Evolutionary conservation across 352 stramenopile genomes (phyloP), one percentile per base, ranked within the genome.

Genomic region (Pythium oligandrum): DNA sequence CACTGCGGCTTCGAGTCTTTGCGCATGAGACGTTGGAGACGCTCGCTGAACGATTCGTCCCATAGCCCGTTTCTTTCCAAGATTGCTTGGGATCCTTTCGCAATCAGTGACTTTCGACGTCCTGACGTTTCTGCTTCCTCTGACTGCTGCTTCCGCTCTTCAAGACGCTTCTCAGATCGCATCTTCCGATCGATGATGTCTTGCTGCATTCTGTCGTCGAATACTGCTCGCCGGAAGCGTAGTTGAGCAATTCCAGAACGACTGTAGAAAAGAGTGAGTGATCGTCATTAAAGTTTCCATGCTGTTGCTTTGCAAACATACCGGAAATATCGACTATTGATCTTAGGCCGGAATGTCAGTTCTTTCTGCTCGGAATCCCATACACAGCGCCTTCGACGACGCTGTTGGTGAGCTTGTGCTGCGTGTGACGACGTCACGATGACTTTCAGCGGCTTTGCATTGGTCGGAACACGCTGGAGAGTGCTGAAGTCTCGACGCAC

Each of bases 21-120:
- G 12, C 44, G 30, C 10, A 67, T 35, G 17, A 86, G 54, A 6
- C 73, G 54, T 12, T 67, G 6, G 0, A 84, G 51, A 4, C 69
- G 70, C 34, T 66, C 44, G 35, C 75, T 56, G 3, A 71, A 47
- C 0, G 73, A 55, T 43, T 84, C 73, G 26, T 72, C 55, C 73
- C 69, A 83, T 43, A 75, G 59, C 2, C 76, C 76, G 54, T 78
- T 84, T 31, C 62, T 58, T n/a, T 79, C 59, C 4, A 87, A 60
- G 64, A 87, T 84, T 4, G 47, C 55, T 31, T 72, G 53, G 1
- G 76, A 87, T 0, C 76, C 76, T 53, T 73, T 78, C 1, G 64
- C 73, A 2, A 86, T 60, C 4, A 82, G 53, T 3, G 70, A 71
- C 3, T 37, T 38, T 7, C 43, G 56, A 17, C 49, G 47, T 74